These are phyloP conservation scores for Pleurotus platypus DNA, from an alignment of 768 basidiomycete species.

Conservation along the genomic window DNA sequence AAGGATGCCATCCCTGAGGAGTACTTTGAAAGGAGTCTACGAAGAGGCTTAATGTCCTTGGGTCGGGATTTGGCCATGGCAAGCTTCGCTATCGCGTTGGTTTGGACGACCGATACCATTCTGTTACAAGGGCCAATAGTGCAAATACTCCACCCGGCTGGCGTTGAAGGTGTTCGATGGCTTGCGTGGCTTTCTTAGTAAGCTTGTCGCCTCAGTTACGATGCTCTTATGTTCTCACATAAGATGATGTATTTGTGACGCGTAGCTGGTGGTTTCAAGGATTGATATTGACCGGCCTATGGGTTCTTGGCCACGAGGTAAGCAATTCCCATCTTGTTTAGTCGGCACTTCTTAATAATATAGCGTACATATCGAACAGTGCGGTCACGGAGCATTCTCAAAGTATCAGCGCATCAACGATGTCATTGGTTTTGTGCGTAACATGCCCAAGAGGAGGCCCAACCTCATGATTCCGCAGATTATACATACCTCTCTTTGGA, in stretches of 20 bases:
- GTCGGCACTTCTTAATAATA: too few relatives aligned
- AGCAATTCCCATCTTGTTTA: background rate
- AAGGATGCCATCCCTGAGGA: background rate
- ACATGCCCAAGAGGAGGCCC: too few relatives aligned
- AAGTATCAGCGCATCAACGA: background rate
- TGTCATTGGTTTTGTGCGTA: constrained; percentile 9
- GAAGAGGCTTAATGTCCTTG: background rate
- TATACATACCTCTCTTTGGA: background rate
- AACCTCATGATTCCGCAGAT: background rate
- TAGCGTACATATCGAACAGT: background rate
- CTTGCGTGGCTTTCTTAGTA: background rate
- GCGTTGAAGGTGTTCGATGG: background rate
- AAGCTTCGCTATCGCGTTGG: background rate
- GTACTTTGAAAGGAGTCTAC: background rate
- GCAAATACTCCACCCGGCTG: too few relatives aligned
- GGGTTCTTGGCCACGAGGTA: constrained; percentile 16
- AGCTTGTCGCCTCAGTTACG: background rate
- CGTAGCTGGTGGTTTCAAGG: constrained; percentile 18
- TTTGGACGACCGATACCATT: background rate
- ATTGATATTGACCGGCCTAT: constrained; percentile 14
- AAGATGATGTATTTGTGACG: background rate
- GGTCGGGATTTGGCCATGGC: background rate
- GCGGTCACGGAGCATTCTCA: constrained; percentile 11
- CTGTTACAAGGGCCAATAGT: too few relatives aligned
- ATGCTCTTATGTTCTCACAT: background rate